Conservation (phyloP, 371 early-diverging fungal species). For the Furculomyces boomerangus region DNA sequence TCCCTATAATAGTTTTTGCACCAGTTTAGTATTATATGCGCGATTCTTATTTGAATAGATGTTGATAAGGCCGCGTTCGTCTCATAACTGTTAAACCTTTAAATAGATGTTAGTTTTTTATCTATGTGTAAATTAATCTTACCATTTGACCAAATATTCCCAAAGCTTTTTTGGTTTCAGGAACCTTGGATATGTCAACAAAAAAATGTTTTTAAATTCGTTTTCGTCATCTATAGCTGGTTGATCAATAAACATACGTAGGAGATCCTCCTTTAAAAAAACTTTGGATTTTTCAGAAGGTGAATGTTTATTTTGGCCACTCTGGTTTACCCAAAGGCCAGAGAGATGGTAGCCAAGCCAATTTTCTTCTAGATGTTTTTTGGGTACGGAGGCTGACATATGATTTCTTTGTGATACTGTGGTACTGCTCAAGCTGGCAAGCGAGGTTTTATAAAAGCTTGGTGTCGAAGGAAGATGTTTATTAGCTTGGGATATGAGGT, state of each 20-base stretch:
- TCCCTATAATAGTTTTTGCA: not conserved
- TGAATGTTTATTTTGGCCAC: too few relatives aligned
- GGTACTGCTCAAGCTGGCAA: not conserved
- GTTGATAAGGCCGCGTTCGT: not conserved
- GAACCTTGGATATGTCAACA: not conserved
- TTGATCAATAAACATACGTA: too few relatives aligned
- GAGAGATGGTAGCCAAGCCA: not conserved
- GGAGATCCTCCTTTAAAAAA: not conserved
- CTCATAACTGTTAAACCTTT: not conserved
- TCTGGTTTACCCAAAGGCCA: not conserved
- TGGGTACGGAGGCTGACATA: not conserved
- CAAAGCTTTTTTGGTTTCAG: not conserved
- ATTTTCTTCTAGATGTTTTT: not conserved
- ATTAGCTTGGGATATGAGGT: too few relatives aligned
- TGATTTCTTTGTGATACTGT: not conserved
- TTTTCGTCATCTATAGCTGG: not conserved
- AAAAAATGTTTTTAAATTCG: not conserved
- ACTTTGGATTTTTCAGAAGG: not conserved
- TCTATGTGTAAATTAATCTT: not conserved
- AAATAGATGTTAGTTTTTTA: not conserved
- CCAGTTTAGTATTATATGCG: not conserved
- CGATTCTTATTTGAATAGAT: not conserved
- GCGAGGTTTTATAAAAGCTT: not conserved
- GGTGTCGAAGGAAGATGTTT: too few relatives aligned
- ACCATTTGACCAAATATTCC: not conserved